phyloP scores from a whole-genome alignment of 2,329 filamentous ascomycete species.

The Aspergillus sp. region DNA sequence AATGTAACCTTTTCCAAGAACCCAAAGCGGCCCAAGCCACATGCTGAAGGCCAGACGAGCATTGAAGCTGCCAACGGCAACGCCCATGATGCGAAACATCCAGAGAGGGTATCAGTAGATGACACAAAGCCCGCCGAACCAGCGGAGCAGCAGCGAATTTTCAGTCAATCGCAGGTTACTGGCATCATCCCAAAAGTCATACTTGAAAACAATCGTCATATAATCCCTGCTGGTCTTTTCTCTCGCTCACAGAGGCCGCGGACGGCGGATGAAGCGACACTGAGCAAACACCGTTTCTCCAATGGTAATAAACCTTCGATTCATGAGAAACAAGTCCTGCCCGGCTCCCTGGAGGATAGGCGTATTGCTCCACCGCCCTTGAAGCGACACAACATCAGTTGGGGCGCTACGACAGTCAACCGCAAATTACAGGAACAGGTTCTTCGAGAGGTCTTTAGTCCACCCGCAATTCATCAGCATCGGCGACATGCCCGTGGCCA shows the following conservation, averaged over 20 bases:
- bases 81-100: conserved; percentile 5
- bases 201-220: conserved; percentile 90
- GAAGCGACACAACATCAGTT: conserved; percentile 53
- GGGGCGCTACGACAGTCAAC: conserved; percentile 91
- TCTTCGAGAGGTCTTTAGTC: conserved; percentile 84
- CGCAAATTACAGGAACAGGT: conserved; percentile 83
- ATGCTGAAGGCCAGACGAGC: conserved; percentile 25
- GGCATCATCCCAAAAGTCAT: conserved; percentile 81
- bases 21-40: conserved; percentile 54
- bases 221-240: conserved; percentile 80
- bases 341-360: conserved; percentile 8
- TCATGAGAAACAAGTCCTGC: conserved; percentile 5
- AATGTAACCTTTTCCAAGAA: conserved; percentile 93
- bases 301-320: conserved; percentile 12
- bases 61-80: conserved; percentile 3
- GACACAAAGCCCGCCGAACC: conserved; percentile 12
- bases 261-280: conserved; percentile 25
- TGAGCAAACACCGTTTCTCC: conserved; percentile 15
- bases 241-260: conserved; percentile 51
- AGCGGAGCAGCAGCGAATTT: conserved; percentile 45
- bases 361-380: conserved; percentile 23
- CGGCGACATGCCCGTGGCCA: conserved; percentile 63
- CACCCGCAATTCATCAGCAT: conserved; percentile 75
- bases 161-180: conserved; percentile 72
- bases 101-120: conserved; percentile 8